Percentiles rank a stretch among this genome's conserved stretches.
Conservation (phyloP, 805 yeast genomes). For the Metschnikowia vanudenii region DNA sequence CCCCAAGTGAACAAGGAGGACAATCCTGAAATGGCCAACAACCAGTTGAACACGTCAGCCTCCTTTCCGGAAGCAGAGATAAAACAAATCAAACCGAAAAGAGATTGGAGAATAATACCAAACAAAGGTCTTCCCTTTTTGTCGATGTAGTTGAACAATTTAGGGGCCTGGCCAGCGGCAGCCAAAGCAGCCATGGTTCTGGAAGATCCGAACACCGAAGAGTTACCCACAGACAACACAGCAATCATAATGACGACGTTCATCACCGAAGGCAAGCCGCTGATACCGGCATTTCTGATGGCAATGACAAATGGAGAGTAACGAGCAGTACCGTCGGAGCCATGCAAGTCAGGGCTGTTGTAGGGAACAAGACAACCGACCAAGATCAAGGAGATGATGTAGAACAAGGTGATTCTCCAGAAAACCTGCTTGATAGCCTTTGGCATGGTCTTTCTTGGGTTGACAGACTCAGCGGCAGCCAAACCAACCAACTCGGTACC, state of each 20-base stretch:
- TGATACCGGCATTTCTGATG: constrained; percentile 57
- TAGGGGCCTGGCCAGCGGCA: constrained; percentile 68
- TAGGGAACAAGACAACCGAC: constrained; percentile 50
- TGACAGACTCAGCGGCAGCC: constrained; percentile 64
- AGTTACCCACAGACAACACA: constrained; percentile 74
- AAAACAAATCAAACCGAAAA: constrained; percentile 61
- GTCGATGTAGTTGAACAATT: constrained; percentile 42
- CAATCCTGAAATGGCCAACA: constrained; percentile 27
- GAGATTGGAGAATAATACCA: constrained; percentile 31
- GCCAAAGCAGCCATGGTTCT: constrained; percentile 68
- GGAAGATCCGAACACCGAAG: constrained; percentile 71
- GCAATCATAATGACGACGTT: constrained; percentile 73
- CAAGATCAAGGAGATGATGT: constrained; percentile 45
- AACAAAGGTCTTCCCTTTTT: constrained; percentile 42
- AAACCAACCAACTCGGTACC: constrained; percentile 67
- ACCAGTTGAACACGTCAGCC: constrained; percentile 26
- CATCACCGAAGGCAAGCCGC: constrained; percentile 67
- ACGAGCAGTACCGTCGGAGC: constrained; percentile 54
- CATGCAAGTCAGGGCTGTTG: constrained; percentile 44
- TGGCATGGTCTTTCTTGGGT: constrained; percentile 61
- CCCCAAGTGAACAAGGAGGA: constrained; percentile 31
- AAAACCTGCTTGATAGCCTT: constrained; percentile 64
- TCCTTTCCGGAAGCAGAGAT: constrained; percentile 44
- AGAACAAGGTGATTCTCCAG: constrained; percentile 62
- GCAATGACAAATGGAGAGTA: constrained; percentile 75